Evolutionary conservation across 2,329 filamentous ascomycete species (phyloP).

Genomic region (Penicillium sclerotigenum): DNA sequence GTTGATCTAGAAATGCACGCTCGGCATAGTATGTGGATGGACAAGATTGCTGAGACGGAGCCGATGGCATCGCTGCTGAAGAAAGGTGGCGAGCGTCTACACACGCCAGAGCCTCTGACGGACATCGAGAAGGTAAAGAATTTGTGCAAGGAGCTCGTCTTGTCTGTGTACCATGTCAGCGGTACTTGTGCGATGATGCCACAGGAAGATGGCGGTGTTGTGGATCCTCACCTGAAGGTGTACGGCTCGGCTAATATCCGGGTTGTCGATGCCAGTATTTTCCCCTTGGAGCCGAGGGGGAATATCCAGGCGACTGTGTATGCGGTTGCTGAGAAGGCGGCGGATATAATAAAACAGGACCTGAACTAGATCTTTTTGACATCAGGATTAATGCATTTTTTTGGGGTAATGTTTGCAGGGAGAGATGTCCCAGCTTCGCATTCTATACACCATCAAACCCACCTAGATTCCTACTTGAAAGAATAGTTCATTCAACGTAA

Average conservation of each 20-base stretch:
- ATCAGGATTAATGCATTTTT: neutral
- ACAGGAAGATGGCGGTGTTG: constrained; percentile 28
- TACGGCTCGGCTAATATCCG: constrained; percentile 32
- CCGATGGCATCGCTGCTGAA: constrained; percentile 36
- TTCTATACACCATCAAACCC: neutral
- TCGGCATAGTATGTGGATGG: constrained; percentile 34
- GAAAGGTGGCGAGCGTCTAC: constrained; percentile 23
- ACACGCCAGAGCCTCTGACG: constrained; percentile 3
- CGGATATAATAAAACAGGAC: constrained; percentile 28
- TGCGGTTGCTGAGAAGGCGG: constrained; percentile 35
- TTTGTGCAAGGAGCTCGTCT: constrained; percentile 18
- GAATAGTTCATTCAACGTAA: no score
- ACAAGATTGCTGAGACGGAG: constrained; percentile 30
- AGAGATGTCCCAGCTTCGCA: no score
- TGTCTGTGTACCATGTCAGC: constrained; percentile 25
- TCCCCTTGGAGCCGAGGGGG: constrained; percentile 35
- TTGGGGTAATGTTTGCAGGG: no score
- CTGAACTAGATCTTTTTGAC: neutral
- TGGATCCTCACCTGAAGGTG: constrained; percentile 27
- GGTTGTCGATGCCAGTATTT: constrained; percentile 36
- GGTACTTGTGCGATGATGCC: constrained; percentile 35
- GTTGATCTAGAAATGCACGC: constrained; percentile 44
- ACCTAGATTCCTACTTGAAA: neutral
- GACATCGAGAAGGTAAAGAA: constrained; percentile 14
- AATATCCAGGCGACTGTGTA: constrained; percentile 40